Base-by-base conservation (phyloP, 257 asterid species). In the Lycium ferocissimum region DNA sequence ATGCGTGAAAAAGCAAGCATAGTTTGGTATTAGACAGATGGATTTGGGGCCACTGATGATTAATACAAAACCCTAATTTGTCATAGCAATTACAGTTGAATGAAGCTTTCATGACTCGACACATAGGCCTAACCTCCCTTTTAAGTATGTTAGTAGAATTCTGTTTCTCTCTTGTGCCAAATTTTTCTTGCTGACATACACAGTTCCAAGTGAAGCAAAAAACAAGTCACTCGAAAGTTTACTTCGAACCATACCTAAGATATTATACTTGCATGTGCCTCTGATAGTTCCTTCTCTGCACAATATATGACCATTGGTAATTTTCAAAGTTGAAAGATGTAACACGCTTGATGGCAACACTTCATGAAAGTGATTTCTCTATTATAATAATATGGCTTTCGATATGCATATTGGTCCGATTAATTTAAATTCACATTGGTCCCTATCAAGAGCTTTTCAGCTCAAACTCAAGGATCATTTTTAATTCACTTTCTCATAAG, bases 161-260 rank as follows among this genome's bases (percentile, higher is more conserved):
- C 59, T n/a, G 83, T 73, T 71, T 81, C 80, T 59, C 84, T 83
- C 81, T 72, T 18, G 7, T 86, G 91, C 93, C 95, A 80, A 91
- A 90, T 91, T 83, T 89, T 89, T 87, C 93, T 80, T 87, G 22
- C 85, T 33, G 67, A 63, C 57, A 87, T 73, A 49, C 14, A 76
- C 63, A 49, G 3, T 76, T 89, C 91, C 20, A 80, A 88, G 87
- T 89, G 85, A 83, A 90, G 88, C 95, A 90, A 56, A 86, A 84
- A 63, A 26, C 65, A 88, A 84, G 66, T 38, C 87, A 83, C 86
- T 81, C 58, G 75, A 93, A 93, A 93, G 94, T 85, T 49, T 17
- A 83, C 62, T 61, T 86, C 78, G 81, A 87, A 71, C 81, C 79
- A 61, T 90, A 14, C 92, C 88, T 11, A 80, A 82, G 9, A 47